Conservation (phyloP, 73 alveolate species). For the Paramecium sexaurelia region DNA sequence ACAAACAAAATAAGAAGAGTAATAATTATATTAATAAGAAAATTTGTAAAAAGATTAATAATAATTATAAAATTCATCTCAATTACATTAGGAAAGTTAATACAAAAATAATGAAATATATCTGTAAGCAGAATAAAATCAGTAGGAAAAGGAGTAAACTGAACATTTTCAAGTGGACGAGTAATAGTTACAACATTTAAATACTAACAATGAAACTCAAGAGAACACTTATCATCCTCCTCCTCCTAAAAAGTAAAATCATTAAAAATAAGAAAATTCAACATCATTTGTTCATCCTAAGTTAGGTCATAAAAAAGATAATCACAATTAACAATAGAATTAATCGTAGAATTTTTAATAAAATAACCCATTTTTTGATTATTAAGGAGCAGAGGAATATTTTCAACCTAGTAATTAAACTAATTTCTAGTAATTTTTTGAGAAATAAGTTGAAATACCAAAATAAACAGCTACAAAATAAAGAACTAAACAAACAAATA, state of each 20-base stretch:
- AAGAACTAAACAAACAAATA: neutral
- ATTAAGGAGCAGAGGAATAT: conserved; percentile 18
- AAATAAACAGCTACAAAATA: neutral
- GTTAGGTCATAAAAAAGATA: neutral
- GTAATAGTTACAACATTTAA: neutral
- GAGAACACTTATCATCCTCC: neutral
- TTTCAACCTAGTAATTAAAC: neutral
- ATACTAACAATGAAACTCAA: neutral
- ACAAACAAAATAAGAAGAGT: too few species aligned
- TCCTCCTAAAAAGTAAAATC: neutral
- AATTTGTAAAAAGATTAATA: neutral
- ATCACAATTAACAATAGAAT: neutral
- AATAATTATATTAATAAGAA: too few species aligned
- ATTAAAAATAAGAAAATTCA: neutral
- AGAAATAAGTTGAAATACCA: neutral
- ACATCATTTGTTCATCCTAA: neutral
- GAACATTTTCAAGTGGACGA: too few species aligned
- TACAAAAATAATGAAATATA: neutral
- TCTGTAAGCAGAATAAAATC: neutral
- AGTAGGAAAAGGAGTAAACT: neutral
- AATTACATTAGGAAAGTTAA: neutral
- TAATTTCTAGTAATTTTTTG: neutral
- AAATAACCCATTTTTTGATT: neutral
- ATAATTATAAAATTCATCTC: neutral
- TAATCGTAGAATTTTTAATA: neutral